Base-by-base conservation (phyloP, 306 rosid species). In the Quercus ilex region DNA sequence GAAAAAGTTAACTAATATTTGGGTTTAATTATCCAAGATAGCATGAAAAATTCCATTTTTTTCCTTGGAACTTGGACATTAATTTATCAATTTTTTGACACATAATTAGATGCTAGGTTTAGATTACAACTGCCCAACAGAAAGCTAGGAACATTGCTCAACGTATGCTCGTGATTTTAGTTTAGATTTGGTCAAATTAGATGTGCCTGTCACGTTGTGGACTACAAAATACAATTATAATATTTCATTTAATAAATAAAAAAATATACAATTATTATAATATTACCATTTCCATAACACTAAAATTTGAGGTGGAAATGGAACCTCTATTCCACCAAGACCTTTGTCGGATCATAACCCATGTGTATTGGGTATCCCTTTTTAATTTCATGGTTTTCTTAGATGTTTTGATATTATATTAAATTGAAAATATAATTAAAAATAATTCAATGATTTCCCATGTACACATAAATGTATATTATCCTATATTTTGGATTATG, bases 321-420 rank as follows among this genome's bases (percentile, higher is more conserved):
- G 43, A 55, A 35, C 11, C 69, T 77, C 69, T n/a, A 69, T 73
- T 77, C 52, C 18, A 77, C 56, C 71, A 64, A 82, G 76, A 82
- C 76, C 71, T 73, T 73, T 75, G 79, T 75, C 80, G 64, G 75
- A 67, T 35, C 72, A 33, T 9, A 67, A 18, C 1, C 72, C 20
- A 19, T 35, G 72, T 35, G 70, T 7, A 49, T 49, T 49, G 53
- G 53, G 53, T 49, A 49, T 11, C 17, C 5, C 53, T 49, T 49
- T 49, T 49, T 49, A 12, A 3, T 49, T 49, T 49, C 53, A 49
- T 12, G 53, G 53, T 11, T 49, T 13, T 49, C 53, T 12, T 49
- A 10, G 53, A 49, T 49, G 53, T 12, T 49, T 49, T 49, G 53
- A 49, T 12, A 49, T 49, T 49, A 49, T 49, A 49, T 49, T 49